Percentiles rank a stretch among this genome's conserved stretches.
Evolutionary conservation across 2,329 filamentous ascomycete genomes (phyloP).

Genomic region (Alternaria dauci): DNA sequence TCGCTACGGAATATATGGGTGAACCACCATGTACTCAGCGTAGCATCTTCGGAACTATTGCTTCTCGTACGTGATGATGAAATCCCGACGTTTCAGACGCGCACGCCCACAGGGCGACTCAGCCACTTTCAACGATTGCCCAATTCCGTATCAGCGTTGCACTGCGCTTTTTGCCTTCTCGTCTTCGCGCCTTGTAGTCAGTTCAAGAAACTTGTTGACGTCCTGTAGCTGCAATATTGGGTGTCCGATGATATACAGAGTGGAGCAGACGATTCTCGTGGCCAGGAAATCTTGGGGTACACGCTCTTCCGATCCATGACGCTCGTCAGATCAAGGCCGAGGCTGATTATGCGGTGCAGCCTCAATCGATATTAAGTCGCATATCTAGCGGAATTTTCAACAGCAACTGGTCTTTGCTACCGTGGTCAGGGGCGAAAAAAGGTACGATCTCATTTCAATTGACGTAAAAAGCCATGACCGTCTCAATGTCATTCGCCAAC

Average conservation of each 20-base stretch:
- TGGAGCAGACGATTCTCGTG: slow-evolving; percentile 13
- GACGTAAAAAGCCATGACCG: not conserved
- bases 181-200: not conserved
- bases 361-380: slow-evolving; percentile 6
- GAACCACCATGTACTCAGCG: slow-evolving; percentile 6
- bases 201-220: not conserved
- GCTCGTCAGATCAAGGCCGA: slow-evolving; percentile 2
- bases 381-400: slow-evolving; percentile 13
- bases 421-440: not conserved
- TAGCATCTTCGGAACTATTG: slow-evolving; percentile 11
- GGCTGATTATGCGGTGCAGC: slow-evolving; percentile 16
- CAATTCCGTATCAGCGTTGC: slow-evolving; percentile 10
- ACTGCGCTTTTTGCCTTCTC: slow-evolving; percentile 4
- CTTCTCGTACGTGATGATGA: slow-evolving; percentile 17
- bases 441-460: slow-evolving; percentile 1
- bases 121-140: slow-evolving; percentile 1
- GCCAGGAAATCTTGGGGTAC: slow-evolving; percentile 4
- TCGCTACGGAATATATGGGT: slow-evolving; percentile 4
- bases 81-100: slow-evolving; percentile 16
- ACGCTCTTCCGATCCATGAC: slow-evolving; percentile 7
- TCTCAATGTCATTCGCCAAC: not conserved
- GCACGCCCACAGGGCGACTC: slow-evolving; percentile 8
- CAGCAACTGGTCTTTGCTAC: not conserved
- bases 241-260: not conserved
- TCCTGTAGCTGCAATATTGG: not conserved